Evolutionary conservation across 2,329 filamentous ascomycete species (phyloP).

Genomic region (Fonsecaea monophora): DNA sequence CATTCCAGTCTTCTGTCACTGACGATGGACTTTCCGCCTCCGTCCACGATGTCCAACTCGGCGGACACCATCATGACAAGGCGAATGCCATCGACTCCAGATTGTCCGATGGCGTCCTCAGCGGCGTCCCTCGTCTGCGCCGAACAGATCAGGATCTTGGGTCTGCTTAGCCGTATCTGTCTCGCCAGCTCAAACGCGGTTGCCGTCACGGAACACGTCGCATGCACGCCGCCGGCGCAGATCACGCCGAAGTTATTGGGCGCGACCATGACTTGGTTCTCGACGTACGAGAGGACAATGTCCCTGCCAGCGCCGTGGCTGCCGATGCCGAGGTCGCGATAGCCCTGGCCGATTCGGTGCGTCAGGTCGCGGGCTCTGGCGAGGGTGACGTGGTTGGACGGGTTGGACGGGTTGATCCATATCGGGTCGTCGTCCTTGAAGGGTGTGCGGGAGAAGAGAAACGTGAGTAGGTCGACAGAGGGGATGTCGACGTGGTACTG

Average conservation of each 20-base stretch:
- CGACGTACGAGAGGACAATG: constrained; percentile 64
- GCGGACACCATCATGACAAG: constrained; percentile 58
- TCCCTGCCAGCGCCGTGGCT: constrained; percentile 55
- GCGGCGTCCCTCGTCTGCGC: constrained; percentile 58
- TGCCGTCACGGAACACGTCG: constrained; percentile 59
- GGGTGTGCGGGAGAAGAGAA: constrained; percentile 28
- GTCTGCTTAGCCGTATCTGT: constrained; percentile 53
- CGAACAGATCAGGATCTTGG: constrained; percentile 56
- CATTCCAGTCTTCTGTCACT: constrained; percentile 56
- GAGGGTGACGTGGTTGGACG: constrained; percentile 61
- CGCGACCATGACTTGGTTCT: constrained; percentile 63
- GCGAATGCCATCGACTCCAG: constrained; percentile 53
- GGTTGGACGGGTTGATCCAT: constrained; percentile 64
- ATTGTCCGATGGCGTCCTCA: constrained; percentile 57
- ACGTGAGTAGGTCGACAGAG: constrained; percentile 28
- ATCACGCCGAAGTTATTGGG: constrained; percentile 63
- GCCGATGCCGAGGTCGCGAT: constrained; percentile 63
- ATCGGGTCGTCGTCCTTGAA: constrained; percentile 58
- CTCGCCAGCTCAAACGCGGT: constrained; percentile 60
- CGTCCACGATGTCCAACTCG: constrained; percentile 38
- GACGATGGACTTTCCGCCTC: constrained; percentile 44
- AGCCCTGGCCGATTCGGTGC: constrained; percentile 61
- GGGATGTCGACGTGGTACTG: constrained; percentile 31
- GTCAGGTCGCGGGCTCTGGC: constrained; percentile 57
- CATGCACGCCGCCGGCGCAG: constrained; percentile 65